A percentile compares a stretch with the other conserved stretches of the same genome.
Evolutionary conservation across 345 rosid species (phyloP).

Genomic region (Bretschneidera sinensis): DNA sequence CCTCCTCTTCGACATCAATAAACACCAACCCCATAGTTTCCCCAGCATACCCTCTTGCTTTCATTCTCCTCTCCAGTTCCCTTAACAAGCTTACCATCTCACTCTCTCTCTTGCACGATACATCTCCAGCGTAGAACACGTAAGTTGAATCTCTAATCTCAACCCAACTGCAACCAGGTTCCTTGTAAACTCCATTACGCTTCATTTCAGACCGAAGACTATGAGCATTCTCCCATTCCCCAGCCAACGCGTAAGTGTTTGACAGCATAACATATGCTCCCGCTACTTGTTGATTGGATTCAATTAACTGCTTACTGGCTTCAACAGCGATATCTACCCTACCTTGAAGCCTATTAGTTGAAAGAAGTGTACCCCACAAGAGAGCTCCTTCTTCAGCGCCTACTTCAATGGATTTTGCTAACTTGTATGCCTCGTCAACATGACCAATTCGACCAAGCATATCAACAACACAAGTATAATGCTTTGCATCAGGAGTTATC

Average conservation of each 20-base stretch:
- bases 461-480: conserved; percentile 72
- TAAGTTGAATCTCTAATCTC: conserved; percentile 46
- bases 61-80: conserved; percentile 54
- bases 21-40: conserved; percentile 51
- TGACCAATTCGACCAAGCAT: conserved; percentile 76
- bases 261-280: conserved; percentile 65
- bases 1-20: conserved; percentile 66
- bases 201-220: conserved; percentile 61
- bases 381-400: conserved; percentile 46
- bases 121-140: conserved; percentile 55
- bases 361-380: conserved; percentile 75
- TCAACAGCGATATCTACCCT: conserved; percentile 64
- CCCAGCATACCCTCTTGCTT: conserved; percentile 45
- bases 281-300: conserved; percentile 56
- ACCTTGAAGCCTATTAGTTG: conserved; percentile 68
- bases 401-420: conserved; percentile 48
- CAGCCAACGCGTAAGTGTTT: conserved; percentile 51
- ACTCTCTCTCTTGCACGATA: conserved; percentile 31
- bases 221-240: conserved; percentile 60
- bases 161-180: conserved; percentile 81
- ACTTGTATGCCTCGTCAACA: conserved; percentile 56
- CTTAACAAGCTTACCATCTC: conserved; percentile 42
- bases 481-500: conserved; percentile 51
- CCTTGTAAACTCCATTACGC: conserved; percentile 50
- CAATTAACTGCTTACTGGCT: conserved; percentile 47